Evolutionary conservation across 805 yeast genomes (phyloP).

Genomic region (Wickerhamomyces strasburgensis): DNA sequence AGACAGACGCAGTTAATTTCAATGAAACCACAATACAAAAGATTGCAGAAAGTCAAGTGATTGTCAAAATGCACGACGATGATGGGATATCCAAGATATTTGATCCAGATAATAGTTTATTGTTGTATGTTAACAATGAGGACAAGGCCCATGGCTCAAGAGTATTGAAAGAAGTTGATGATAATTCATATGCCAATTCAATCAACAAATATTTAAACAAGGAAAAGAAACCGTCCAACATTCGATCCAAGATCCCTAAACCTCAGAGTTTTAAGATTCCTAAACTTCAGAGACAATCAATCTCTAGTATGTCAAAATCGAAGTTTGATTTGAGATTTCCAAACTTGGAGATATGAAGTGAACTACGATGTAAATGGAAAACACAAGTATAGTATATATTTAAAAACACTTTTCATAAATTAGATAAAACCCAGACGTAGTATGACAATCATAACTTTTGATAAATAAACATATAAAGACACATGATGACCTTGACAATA

Average conservation of each 20-base stretch:
- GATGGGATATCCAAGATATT: constrained; percentile 9
- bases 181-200: neutral
- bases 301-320: constrained; percentile 7
- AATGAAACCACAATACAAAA: neutral
- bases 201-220: neutral
- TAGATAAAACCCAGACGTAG: neutral
- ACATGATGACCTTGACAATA: too few relatives aligned
- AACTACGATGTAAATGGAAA: neutral
- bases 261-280: constrained; percentile 9
- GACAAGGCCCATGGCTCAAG: constrained; percentile 1
- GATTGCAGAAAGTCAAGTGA: neutral
- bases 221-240: too few relatives aligned
- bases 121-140: constrained; percentile 4
- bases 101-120: constrained; percentile 12
- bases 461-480: too few relatives aligned
- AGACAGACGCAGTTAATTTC: neutral
- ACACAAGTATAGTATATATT: neutral
- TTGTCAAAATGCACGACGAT: neutral
- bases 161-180: constrained; percentile 4
- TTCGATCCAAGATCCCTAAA: constrained; percentile 10
- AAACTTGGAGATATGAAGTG: constrained; percentile 3
- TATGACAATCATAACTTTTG: neutral
- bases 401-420: neutral
- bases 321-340: constrained; percentile 16
- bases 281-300: neutral